Evolutionary conservation across 441 rosid species (phyloP).

Genomic region (Biscutella laevigata): DNA sequence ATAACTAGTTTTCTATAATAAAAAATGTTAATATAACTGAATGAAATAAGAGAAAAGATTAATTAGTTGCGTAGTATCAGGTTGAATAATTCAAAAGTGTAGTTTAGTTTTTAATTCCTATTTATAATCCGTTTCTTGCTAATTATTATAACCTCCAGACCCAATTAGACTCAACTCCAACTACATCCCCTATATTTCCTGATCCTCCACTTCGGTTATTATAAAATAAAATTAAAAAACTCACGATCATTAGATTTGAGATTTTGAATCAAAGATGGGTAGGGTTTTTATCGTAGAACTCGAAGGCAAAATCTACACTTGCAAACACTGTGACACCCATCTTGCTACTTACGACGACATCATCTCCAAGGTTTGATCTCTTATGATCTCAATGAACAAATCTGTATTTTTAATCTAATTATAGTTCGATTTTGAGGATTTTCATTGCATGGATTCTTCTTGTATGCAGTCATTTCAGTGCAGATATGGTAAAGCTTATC

Average conservation of each 20-base stretch:
- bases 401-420: background rate
- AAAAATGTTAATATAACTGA: no score
- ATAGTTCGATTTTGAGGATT: background rate
- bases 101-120: no score
- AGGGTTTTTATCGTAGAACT: conserved; percentile 69
- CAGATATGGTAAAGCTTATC: no score
- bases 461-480: no score
- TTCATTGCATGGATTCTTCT: background rate
- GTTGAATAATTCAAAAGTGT: no score
- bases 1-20: no score
- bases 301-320: conserved; percentile 67
- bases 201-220: background rate
- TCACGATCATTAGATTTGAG: background rate
- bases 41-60: no score
- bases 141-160: no score
- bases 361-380: conserved; percentile 56
- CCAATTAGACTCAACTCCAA: no score
- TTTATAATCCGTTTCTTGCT: no score
- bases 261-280: conserved; percentile 41
- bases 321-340: conserved; percentile 82
- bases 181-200: conserved; percentile 2
- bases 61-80: no score
- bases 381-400: background rate
- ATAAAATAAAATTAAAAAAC: conserved; percentile 1
- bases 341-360: conserved; percentile 56